Conservation (phyloP, 2,329 filamentous ascomycete genomes). For the Curvularia eragrostidis region DNA sequence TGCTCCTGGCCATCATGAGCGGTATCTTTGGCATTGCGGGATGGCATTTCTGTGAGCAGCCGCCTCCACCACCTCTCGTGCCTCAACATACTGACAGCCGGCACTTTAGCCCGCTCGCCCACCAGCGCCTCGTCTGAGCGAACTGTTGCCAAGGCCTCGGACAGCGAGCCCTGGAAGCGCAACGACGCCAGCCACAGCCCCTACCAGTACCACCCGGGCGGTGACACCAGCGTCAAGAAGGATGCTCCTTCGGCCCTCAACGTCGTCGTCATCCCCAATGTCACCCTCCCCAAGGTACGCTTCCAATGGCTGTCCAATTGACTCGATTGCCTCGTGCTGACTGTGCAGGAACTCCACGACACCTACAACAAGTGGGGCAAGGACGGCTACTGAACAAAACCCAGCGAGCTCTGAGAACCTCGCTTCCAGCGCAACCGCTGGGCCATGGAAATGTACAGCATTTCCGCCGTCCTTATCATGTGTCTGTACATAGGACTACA, state of each 20-base stretch:
- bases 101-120: conserved; percentile 73
- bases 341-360: conserved; percentile 80
- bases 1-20: conserved; percentile 90
- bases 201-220: conserved; percentile 76
- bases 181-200: conserved; percentile 60
- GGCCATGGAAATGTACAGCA: background rate
- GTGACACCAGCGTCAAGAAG: conserved; percentile 78
- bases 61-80: background rate
- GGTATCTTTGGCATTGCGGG: conserved; percentile 86
- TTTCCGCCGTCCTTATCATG: conserved; percentile 11
- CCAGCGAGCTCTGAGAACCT: background rate
- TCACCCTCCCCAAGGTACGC: conserved; percentile 78
- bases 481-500: conserved; percentile 28
- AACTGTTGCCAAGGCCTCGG: conserved; percentile 73
- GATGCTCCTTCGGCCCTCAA: conserved; percentile 96
- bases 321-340: conserved; percentile 2
- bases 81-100: conserved; percentile 19
- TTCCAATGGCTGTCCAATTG: background rate
- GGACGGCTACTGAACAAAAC: conserved; percentile 72
- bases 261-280: conserved; percentile 90
- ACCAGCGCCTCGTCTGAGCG: conserved; percentile 84
- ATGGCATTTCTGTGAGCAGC: conserved; percentile 78
- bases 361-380: conserved; percentile 99
- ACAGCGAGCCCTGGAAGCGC: conserved; percentile 91
- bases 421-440: conserved; percentile 1